A percentile compares a stretch with the other conserved stretches of the same genome.
phyloP scores from a whole-genome alignment of 148 eudicot genomes.

The Oxyria digyna region DNA sequence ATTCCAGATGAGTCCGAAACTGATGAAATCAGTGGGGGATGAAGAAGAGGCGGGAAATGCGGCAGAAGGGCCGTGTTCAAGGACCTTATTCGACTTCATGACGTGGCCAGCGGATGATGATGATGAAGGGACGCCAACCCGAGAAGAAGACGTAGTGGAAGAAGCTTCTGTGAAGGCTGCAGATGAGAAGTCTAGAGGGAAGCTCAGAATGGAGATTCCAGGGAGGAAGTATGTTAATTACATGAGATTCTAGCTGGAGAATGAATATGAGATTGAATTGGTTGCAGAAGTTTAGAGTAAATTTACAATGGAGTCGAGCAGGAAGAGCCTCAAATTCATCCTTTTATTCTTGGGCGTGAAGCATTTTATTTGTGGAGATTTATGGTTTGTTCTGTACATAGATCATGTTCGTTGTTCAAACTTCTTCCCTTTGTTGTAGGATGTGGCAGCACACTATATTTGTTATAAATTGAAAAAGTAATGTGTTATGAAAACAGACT shows the following conservation, averaged over 20 bases:
- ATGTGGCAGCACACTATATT: not conserved
- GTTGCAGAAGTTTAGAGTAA: not conserved
- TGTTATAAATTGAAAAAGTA: not conserved
- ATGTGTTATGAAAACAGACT: not conserved
- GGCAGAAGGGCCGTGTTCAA: not conserved
- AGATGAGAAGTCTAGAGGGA: not conserved
- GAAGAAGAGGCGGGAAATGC: not conserved
- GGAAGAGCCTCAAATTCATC: too few relatives aligned
- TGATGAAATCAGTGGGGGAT: not conserved
- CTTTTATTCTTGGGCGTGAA: not conserved
- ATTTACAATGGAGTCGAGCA: too few relatives aligned
- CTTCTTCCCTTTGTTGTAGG: not conserved
- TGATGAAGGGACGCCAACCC: not conserved
- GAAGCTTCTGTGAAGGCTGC: not conserved
- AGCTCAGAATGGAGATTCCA: not conserved
- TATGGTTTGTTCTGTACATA: not conserved
- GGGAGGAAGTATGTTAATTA: not conserved
- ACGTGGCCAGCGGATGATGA: slow-evolving; percentile 1
- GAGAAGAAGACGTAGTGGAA: not conserved
- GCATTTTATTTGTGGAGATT: not conserved
- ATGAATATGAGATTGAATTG: not conserved
- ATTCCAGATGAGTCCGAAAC: not conserved
- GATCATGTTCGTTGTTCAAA: not conserved
- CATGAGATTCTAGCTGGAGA: not conserved
- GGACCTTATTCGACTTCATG: slow-evolving; percentile 4